These are phyloP conservation scores for Isatis tinctoria DNA, from an alignment of 345 rosid species.

Conservation along the genomic window DNA sequence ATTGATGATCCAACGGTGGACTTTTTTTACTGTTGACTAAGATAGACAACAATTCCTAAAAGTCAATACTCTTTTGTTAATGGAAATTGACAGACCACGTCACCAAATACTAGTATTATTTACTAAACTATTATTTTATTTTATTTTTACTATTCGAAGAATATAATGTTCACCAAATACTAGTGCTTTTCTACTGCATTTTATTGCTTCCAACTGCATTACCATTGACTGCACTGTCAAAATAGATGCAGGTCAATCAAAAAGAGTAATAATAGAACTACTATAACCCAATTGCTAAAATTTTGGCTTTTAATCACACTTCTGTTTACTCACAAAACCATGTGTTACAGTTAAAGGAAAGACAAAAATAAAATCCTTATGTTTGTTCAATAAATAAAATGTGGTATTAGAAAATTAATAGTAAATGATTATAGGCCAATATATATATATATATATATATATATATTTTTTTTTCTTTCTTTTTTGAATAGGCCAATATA, in stretches of 20 bases:
- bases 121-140: background rate
- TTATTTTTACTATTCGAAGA: background rate
- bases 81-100: conserved; percentile 15
- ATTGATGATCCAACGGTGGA: conserved; percentile 23
- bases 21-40: conserved; percentile 17
- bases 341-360: background rate
- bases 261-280: background rate
- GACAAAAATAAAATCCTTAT: background rate
- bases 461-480: too few species aligned
- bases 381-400: background rate
- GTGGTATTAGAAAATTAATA: background rate
- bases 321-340: background rate
- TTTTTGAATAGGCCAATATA: too few species aligned
- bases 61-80: conserved; percentile 25
- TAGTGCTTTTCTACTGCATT: background rate
- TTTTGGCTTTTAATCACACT: background rate
- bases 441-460: too few species aligned
- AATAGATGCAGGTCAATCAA: background rate
- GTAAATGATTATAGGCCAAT: background rate
- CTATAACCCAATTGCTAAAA: background rate
- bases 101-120: background rate
- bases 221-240: background rate
- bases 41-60: conserved; percentile 20
- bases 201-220: background rate
- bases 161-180: background rate